These are phyloP conservation scores for Aphanomyces stellatus DNA, from an alignment of 352 stramenopile genomes.

Conservation along the genomic window DNA sequence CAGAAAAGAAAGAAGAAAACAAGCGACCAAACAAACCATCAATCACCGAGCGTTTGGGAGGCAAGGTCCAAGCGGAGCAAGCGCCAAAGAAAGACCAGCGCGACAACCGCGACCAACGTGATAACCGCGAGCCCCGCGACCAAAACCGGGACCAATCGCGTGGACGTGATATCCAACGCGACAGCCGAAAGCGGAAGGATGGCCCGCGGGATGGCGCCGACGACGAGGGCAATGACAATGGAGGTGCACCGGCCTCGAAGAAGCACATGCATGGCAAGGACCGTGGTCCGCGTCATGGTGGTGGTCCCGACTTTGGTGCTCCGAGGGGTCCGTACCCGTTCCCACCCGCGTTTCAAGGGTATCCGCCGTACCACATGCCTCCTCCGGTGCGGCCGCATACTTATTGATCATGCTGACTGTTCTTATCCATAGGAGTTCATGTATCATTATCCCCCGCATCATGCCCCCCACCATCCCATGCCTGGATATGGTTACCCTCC, in stretches of 20 bases:
- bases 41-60: conserved; percentile 25
- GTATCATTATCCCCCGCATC: conserved; percentile 11
- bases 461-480: neutral
- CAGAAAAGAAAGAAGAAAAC: neutral
- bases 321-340: neutral
- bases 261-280: neutral
- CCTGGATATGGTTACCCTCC: conserved; percentile 3
- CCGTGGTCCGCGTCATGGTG: conserved; percentile 12
- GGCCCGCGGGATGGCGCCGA: conserved; percentile 24
- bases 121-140: conserved; percentile 20
- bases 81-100: conserved; percentile 16
- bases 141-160: no score
- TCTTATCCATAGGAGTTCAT: conserved; percentile 12
- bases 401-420: neutral
- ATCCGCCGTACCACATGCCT: conserved; percentile 11
- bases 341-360: neutral
- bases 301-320: neutral
- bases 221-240: conserved; percentile 20
- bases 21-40: neutral
- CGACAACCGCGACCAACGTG: conserved; percentile 24
- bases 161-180: conserved; percentile 21
- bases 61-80: conserved; percentile 15
- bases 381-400: neutral
- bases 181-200: conserved; percentile 19
- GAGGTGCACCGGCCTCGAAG: neutral